Conservation (phyloP, 345 rosid genomes). For the Iberis pinnata region DNA sequence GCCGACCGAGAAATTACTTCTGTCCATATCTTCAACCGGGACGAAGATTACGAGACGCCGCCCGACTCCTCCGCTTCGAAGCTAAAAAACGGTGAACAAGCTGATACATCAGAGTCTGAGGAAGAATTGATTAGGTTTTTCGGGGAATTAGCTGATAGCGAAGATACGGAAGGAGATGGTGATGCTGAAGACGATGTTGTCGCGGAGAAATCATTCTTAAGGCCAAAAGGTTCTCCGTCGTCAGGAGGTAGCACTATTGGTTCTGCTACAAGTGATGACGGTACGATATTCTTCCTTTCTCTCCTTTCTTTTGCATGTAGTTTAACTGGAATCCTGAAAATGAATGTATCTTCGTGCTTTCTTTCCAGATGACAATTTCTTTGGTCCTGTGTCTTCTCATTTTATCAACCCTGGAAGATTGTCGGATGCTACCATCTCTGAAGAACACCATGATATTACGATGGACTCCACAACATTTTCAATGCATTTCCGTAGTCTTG, state of each 20-base stretch:
- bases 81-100: no score
- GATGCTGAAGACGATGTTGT: constrained; percentile 27
- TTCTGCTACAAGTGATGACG: constrained; percentile 68
- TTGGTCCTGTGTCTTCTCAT: constrained; percentile 80
- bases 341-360: constrained; percentile 3
- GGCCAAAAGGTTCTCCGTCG: constrained; percentile 63
- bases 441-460: constrained; percentile 66
- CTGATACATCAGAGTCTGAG: constrained; percentile 28
- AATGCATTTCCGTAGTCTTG: constrained; percentile 81
- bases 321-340: constrained; percentile 5
- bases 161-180: constrained; percentile 42
- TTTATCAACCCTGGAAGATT: constrained; percentile 68
- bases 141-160: constrained; percentile 49
- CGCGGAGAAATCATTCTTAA: constrained; percentile 45
- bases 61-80: no score
- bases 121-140: constrained; percentile 42
- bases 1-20: constrained; percentile 92
- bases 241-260: constrained; percentile 65
- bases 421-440: constrained; percentile 60
- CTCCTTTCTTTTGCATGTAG: not conserved
- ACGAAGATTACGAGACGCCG: constrained; percentile 86
- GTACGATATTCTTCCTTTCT: constrained; percentile 33
- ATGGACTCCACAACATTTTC: constrained; percentile 96
- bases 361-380: constrained; percentile 52
- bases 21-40: constrained; percentile 80